Evolutionary conservation across 2,329 filamentous ascomycete species (phyloP), one percentile per base, ranked within the genome.

Genomic region (Sporothrix pseudoabietina): DNA sequence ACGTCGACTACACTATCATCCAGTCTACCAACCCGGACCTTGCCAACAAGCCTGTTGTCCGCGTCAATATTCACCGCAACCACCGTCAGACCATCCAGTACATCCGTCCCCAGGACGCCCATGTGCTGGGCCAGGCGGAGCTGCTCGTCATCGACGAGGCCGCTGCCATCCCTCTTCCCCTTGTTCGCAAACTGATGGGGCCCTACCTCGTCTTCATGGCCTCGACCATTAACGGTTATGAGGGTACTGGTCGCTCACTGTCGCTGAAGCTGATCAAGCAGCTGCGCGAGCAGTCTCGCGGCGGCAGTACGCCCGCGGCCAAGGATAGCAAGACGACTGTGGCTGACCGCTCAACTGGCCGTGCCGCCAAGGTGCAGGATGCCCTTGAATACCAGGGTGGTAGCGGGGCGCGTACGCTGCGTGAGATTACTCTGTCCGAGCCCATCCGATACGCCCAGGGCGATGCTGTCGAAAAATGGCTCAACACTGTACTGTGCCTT

Each of bases 141-240:
- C 84, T 99, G 54, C 85, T 99, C 12, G 95, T 99, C 9, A 98
- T 99, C 76, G 96, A 99, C 82, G 96, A 99, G 82, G 96, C 96
- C 19, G 96, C 96, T 14, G 97, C 97, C 1, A 99, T 99, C 75
- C 96, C 97, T 14, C 83, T 99, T 12, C 96, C 96, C 0, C 85
- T 98, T 2, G 96, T 99, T 8, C 88, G 92, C 77, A 98, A 98
- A 83, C 86, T 99, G 55, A 94, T 99, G 89, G 96, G 96, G 0
- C 95, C 95, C 16, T 99, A 99, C 82, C 86, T 99, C 52, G 94
- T 98, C 9, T 99, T 99, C 83, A 98, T 99, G 96, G 94, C 97
- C 0, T 99, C 96, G 0, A 99, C 96, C 1, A 98, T 99, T 84
- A 98, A 98, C 80, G 96, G 96, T 74, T 99, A 99, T 80, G 96